phyloP scores from a whole-genome alignment of 371 early-diverging fungal species.

The Circinella umbellata region DNA sequence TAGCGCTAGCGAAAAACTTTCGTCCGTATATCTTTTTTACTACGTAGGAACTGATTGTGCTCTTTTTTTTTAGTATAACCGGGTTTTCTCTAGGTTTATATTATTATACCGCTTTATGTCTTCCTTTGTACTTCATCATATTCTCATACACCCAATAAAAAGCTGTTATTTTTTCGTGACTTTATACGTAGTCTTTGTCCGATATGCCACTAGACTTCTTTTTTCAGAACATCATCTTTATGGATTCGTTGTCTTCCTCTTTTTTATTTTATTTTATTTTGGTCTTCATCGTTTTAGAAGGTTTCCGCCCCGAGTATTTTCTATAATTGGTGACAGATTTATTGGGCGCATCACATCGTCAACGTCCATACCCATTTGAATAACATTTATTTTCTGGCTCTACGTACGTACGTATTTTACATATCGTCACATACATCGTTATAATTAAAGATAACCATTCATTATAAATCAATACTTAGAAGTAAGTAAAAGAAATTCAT shows the following conservation, averaged over 20 bases:
- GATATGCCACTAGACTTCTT: too few relatives aligned
- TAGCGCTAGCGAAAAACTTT: constrained; percentile 7
- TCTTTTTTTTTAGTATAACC: not conserved
- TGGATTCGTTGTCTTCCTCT: constrained; percentile 4
- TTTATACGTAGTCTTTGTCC: constrained; percentile 4
- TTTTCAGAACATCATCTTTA: too few relatives aligned
- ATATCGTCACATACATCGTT: constrained; percentile 16
- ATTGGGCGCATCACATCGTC: constrained; percentile 8
- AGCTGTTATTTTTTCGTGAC: constrained; percentile 17
- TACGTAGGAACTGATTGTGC: not conserved
- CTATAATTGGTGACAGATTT: constrained; percentile 17
- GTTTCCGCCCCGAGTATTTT: constrained; percentile 15
- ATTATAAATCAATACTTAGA: too few relatives aligned
- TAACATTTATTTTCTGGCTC: constrained; percentile 5
- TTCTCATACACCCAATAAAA: constrained; percentile 16
- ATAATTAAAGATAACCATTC: constrained; percentile 7
- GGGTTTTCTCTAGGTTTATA: constrained; percentile 4
- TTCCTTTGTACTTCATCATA: constrained; percentile 16
- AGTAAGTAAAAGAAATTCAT: too few relatives aligned
- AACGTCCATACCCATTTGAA: constrained; percentile 10
- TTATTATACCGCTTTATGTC: constrained; percentile 9
- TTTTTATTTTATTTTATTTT: constrained; percentile 4
- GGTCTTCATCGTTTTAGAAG: constrained; percentile 6
- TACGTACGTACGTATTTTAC: not conserved
- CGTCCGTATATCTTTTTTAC: constrained; percentile 12